Base-by-base conservation (phyloP, 495 filamentous ascomycete genomes). In the Apiosordaria backusii region DNA sequence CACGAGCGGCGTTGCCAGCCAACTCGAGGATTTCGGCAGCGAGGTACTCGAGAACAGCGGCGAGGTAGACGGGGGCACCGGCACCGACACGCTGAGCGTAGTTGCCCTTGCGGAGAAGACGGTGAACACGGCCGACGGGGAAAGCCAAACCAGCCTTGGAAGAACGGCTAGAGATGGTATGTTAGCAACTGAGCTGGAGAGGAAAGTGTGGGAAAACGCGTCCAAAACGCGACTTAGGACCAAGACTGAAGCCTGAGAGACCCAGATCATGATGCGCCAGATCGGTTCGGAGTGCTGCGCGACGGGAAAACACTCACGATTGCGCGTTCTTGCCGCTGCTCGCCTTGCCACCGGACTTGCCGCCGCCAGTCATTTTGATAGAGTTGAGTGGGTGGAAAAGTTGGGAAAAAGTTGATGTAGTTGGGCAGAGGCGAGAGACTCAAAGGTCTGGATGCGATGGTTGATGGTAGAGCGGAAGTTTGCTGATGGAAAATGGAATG, bases 21-120 rank as follows among this genome's bases (percentile, higher is more conserved):
- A 99, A 85, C 83, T 99, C 95, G 78, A 99, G 93, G 67, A 99
- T 97, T 82, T 99, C 95, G 67, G 95, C 95, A 68, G 95, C 94
- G 65, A 99, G 91, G 75, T 99, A 99, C 85, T 99, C 95, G 50
- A 99, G 92, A 50, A 99, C 95, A 62, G 95, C 95, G 70, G 95
- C 95, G 71, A 99, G 90, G 78, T 99, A 99, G 76, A 99, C 95
- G 70, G 95, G 95, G 72, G 95, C 95, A 87, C 93, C 92, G 77
- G 93, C 93, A 94, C 93, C 95, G 78, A 97, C 96, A 89, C 95
- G 96, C 86, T 98, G 95, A 75, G 95, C 95, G 76, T 99, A 99
- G 91, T 99, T 99, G 76, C 95, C 95, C 88, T 99, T 99, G 83
- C 95, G 89, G 78, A 99, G 87, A 67, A 99, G 91, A 91, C 95